These are phyloP conservation scores for Epichloe uncinata DNA, from an alignment of 2,329 filamentous ascomycete species.

Conservation along the genomic window DNA sequence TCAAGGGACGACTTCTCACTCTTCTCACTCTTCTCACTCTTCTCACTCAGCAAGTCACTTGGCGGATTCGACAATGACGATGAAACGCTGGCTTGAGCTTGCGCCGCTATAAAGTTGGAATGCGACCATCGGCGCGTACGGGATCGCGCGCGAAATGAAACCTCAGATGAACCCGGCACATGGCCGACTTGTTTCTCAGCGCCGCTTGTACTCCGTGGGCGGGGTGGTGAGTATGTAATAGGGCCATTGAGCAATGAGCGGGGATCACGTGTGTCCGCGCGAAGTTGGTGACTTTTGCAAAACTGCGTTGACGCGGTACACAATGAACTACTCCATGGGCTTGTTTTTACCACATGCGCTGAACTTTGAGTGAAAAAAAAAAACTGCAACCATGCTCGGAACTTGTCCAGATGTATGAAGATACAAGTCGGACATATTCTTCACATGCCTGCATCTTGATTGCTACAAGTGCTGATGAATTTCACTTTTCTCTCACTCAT, in stretches of 20 bases:
- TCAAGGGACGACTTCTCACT: not conserved
- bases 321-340: not conserved
- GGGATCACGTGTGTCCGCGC: conserved; percentile 4
- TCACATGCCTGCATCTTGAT: not conserved
- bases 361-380: not conserved
- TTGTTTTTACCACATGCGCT: not conserved
- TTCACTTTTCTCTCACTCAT: not conserved
- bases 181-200: no score
- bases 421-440: not conserved
- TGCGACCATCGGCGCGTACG: not conserved
- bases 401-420: no score
- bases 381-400: no score
- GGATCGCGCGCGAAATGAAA: no score
- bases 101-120: not conserved
- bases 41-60: not conserved
- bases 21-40: not conserved
- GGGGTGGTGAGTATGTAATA: no score
- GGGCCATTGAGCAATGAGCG: not conserved
- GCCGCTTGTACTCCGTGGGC: no score
- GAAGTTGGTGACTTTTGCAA: not conserved
- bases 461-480: not conserved
- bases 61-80: not conserved
- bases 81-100: not conserved
- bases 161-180: no score
- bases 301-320: not conserved